Base-by-base conservation (phyloP, 2,329 filamentous ascomycete genomes). In the Podosphaera fusca region DNA sequence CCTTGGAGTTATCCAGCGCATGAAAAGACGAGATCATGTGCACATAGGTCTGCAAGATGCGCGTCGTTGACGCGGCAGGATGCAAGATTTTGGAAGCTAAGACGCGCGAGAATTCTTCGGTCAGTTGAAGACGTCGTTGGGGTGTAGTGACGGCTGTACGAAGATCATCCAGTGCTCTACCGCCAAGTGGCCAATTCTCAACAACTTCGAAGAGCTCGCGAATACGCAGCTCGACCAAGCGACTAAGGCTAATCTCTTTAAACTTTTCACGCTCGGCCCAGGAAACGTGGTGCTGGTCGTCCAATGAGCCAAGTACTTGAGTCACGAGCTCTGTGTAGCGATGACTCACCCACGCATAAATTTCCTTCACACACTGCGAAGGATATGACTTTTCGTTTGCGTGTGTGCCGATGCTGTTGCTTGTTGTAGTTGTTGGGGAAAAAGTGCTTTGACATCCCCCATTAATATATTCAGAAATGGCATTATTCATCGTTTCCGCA, bases 141-240 rank as follows among this genome's bases (percentile, higher is more conserved):
- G 83, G 75, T 1, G 82, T 81, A 9, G 79, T 84, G 35, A 87
- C 77, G 51, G 82, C 80, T 56, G 81, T 77, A 59, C 82, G 76
- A 60, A 90, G 76, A 65, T 92, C 87, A 35, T 86, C 77, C 2
- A 92, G 74, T 0, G 82, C 87, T 2, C 82, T 81, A 57, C 76
- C 74, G 61, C 82, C 87, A 40, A 75, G 69, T 3, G 85, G 84
- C 85, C 85, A 92, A 58, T 77, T 74, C 58, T 85, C 75, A 51
- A 88, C 81, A 64, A 90, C 88, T 64, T 89, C 84, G 64, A 88
- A 90, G 8, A 92, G 72, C 64, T 87, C 81, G 6, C 76, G 73
- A 51, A 84, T 85, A 49, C 86, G 77, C 53, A 85, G 72, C 21
- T 78, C 75, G 2, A 84, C 85, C 14, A 90, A 74, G 50, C 82